Percentiles rank a stretch among this genome's conserved stretches.
phyloP scores from a whole-genome alignment of 495 filamentous ascomycete genomes.

The Aspergillus incahuasiensis region DNA sequence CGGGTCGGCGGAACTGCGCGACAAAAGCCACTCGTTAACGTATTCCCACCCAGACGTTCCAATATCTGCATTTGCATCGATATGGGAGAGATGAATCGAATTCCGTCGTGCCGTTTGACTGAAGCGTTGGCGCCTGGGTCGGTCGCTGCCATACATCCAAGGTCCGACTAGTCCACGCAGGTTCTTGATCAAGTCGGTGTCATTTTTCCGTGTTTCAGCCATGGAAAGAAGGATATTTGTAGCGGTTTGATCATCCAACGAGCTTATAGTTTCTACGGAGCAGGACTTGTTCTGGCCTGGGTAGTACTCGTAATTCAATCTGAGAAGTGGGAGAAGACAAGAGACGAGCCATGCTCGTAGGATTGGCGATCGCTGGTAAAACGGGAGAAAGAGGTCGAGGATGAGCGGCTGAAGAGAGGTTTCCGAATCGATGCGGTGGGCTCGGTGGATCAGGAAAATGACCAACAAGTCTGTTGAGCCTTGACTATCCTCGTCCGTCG shows the following conservation, averaged over 20 bases:
- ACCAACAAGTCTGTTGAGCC: conserved; percentile 53
- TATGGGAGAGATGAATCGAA: conserved; percentile 28
- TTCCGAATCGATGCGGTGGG: conserved; percentile 71
- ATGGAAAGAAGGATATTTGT: conserved; percentile 66
- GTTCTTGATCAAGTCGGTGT: conserved; percentile 58
- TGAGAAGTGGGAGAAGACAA: conserved; percentile 68
- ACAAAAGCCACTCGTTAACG: conserved; percentile 77
- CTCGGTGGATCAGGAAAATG: conserved; percentile 70
- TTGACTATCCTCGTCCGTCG: conserved; percentile 39
- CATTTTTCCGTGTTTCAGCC: conserved; percentile 41
- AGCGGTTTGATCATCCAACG: conserved; percentile 53
- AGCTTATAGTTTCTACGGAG: conserved; percentile 57
- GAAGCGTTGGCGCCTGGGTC: conserved; percentile 56
- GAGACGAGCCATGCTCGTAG: conserved; percentile 76
- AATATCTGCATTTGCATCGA: conserved; percentile 17
- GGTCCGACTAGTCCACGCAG: conserved; percentile 71
- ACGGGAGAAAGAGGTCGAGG: conserved; percentile 67
- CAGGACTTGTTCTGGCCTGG: conserved; percentile 50
- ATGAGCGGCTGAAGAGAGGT: conserved; percentile 71
- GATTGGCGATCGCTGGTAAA: conserved; percentile 60
- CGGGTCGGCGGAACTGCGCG: conserved; percentile 48
- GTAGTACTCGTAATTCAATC: conserved; percentile 83
- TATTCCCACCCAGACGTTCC: conserved; percentile 61
- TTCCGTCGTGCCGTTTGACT: conserved; percentile 28
- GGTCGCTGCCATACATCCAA: conserved; percentile 71